A percentile compares a stretch with the other conserved stretches of the same genome.
Conservation (phyloP, 768 basidiomycete genomes). For the Boletus rubroflammeus region DNA sequence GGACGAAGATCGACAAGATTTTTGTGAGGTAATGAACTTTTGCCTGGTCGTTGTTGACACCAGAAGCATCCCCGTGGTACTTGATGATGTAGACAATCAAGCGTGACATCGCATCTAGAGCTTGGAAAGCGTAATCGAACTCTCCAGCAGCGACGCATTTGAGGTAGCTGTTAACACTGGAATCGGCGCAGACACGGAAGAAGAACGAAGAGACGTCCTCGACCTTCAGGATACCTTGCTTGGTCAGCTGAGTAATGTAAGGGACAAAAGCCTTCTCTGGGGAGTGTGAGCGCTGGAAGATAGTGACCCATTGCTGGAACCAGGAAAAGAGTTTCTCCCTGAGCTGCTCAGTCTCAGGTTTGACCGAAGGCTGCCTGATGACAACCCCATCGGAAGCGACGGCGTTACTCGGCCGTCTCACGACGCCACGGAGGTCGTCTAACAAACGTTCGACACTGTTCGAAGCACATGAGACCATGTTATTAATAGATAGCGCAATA, state of each 20-base stretch:
- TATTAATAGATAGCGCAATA: background rate
- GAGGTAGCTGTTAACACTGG: constrained; percentile 85
- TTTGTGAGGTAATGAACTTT: constrained; percentile 97
- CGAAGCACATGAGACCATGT: background rate
- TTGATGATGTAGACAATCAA: constrained; percentile 98
- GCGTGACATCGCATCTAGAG: constrained; percentile 92
- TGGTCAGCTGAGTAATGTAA: constrained; percentile 95
- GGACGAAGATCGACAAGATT: constrained; percentile 94
- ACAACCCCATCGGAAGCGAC: constrained; percentile 36
- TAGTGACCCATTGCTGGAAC: constrained; percentile 94
- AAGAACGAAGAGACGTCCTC: constrained; percentile 97
- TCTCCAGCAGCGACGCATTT: constrained; percentile 72
- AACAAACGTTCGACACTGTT: constrained; percentile 65
- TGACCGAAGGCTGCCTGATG: constrained; percentile 47
- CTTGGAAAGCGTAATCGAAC: constrained; percentile 78
- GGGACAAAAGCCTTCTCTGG: constrained; percentile 95
- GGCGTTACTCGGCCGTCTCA: constrained; percentile 44
- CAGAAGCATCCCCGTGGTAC: constrained; percentile 95
- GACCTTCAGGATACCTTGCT: constrained; percentile 93
- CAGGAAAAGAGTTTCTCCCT: constrained; percentile 71
- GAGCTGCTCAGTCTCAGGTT: constrained; percentile 71
- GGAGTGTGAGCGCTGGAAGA: constrained; percentile 86
- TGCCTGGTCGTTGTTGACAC: constrained; percentile 88
- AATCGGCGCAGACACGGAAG: constrained; percentile 96
- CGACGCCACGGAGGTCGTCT: constrained; percentile 75